Base-by-base conservation (phyloP, 1,284 basidiomycete species). In the Wallemia hederae region DNA sequence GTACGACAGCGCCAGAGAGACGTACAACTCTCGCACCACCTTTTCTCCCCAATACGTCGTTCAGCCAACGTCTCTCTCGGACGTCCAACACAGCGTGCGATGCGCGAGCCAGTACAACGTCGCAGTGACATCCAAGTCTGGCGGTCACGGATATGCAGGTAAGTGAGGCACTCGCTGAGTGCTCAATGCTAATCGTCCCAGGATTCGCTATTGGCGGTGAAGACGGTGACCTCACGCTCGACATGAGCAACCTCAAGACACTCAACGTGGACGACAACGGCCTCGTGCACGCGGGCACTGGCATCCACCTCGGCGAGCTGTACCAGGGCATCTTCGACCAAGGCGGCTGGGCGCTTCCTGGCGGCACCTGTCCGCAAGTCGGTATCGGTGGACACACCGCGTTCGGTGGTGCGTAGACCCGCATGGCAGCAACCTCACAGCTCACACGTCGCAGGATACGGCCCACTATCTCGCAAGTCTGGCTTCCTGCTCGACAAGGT, bases 401-500 rank as follows among this genome's bases (percentile, higher is more conserved):
- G 9, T 65, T 63, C 60, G 65, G 65, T 7, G 65, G 29, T 31
- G 29, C 29, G 29, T 31, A 17, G 7, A 31, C 7, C 17, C 7
- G 7, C 7, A 7, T 7, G 7, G 29, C 29, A 7, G 7, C 7
- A 31, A 17, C 29, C 17, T 31, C 17, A 31, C 29, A n/a, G n/a
- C n/a, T 31, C 7, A 31, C 29, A 17, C 17, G 7, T 31, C 7
- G 7, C 17, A 31, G 29, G 65, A 5, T 64, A 62, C 31, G 65
- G 65, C 1, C 61, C 60, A 7, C 62, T 62, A 49, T 62, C 63
- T 17, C 57, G 65, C 3, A 59, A 61, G 17, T 60, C 60, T 19
- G 64, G 64, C 9, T 59, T 65, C 1, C 58, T 65, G 29, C 62
- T 63, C 2, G 64, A 65, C 27, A 62, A 61, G n/a, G 56, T 63